Base-by-base conservation (phyloP, 1,284 basidiomycete species). In the Naganishia sp. region DNA sequence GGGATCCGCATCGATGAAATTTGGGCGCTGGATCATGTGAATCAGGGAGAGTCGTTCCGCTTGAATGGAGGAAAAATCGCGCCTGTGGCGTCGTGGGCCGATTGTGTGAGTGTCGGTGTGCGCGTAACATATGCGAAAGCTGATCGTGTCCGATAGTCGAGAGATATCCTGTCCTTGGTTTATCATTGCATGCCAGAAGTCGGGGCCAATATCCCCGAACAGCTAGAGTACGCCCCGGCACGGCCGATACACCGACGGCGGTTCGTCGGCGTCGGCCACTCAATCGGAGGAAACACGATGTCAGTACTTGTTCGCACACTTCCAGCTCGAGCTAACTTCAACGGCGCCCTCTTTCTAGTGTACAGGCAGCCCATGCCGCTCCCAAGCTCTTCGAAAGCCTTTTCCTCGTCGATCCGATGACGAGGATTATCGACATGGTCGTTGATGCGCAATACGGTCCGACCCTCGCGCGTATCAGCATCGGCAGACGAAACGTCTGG, bases 21-120 rank as follows among this genome's bases (percentile, higher is more conserved):
- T 17, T 93, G 90, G 90, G 77, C 85, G 1, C 85, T 90, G 79
- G 92, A 94, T 70, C 84, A 87, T 47, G 82, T 87, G 2, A 86
- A 90, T 68, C 89, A 92, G 65, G 90, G 89, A 0, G 90, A 91
- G 65, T 84, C 88, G 17, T 86, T 83, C 0, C 76, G 88, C 23
- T 67, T 92, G 60, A 94, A 92, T 69, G 81, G 78, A 0, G 77
- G 81, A 0, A 78, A 79, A 23, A 78, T 88, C 1, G 84, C 83
- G 0, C 61, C 71, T 0, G 67, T 73, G 0, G 69, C 72, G 43
- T 65, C 67, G 3, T 78, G 77, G 77, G 50, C 57, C 45, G 83
- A 84, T 28, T 75, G 85, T 39, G 86, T 87, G 71, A 70, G 85
- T 79, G 10, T 21, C 28, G 25, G 5, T 23, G n/a, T 25, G 21